Evolutionary conservation across 768 basidiomycete species (phyloP), one percentile per base, ranked within the genome.

Genomic region (Macrolepiota dolichaula): DNA sequence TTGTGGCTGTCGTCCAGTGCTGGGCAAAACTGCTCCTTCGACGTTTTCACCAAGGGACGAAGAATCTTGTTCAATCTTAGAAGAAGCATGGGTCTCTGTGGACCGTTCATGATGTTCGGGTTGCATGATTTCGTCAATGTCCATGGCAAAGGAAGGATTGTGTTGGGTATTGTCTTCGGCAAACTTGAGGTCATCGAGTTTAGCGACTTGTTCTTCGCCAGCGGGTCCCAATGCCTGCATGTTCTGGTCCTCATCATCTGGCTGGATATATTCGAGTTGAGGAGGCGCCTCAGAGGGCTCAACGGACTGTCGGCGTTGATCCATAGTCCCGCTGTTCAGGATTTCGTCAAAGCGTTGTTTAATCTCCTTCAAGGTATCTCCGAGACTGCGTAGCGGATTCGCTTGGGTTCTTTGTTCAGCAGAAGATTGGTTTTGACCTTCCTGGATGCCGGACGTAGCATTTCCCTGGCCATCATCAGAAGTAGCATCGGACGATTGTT

Each of bases 221-320:
- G 96, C 89, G 0, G 93, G 86, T 5, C 94, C 96, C 22, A 98
- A 82, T 1, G 95, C 94, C 73, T 96, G 94, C 85, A 91, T 91
- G 36, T 88, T 84, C 57, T 88, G 76, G 62, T 84, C 85, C 29
- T 75, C 78, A 51, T 89, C 87, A 40, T 87, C 87, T 1, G 90
- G 83, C 59, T 80, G 80, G 42, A 91, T 74, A 72, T 96, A 94
- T 71, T 97, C 92, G 13, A 97, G 72, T 65, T 86, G 84, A 7
- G 82, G 74, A 2, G 76, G 68, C 15, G 73, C 71, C 10, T 68
- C 72, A 0, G 74, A 70, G 38, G 81, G 76, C 44, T 77, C 76
- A 19, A 69, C 63, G n/a, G 71, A 68, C 42, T 79, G 74, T 54
- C 71, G 73, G 2, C 73, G 70, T 32, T 53, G 52, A n/a, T 77